Percentiles rank a stretch among this genome's conserved stretches.
Evolutionary conservation across 768 basidiomycete species (phyloP).

Genomic region (Russula sp.): DNA sequence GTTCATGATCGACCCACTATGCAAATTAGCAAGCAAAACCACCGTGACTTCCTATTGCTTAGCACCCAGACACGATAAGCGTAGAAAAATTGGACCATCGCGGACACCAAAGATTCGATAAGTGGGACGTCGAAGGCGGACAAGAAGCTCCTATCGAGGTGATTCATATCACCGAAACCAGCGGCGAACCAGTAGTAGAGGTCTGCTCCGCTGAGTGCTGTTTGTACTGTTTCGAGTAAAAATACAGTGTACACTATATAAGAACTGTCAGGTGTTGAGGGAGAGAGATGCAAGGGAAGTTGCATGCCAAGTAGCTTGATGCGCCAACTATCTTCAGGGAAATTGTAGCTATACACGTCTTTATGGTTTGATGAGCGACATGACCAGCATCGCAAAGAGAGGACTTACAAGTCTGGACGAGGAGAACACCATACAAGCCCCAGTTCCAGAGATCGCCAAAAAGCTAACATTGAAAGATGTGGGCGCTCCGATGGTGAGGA

Average conservation of each 20-base stretch:
- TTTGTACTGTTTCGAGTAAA: constrained; percentile 33
- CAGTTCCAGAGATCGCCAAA: no score
- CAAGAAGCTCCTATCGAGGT: constrained; percentile 27
- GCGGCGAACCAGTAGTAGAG: constrained; percentile 34
- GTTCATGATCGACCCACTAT: not conserved
- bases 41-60: not conserved
- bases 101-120: constrained; percentile 10
- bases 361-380: not conserved
- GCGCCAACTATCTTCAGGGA: not conserved
- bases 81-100: constrained; percentile 15
- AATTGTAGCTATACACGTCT: constrained; percentile 24
- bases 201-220: constrained; percentile 33
- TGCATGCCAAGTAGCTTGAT: constrained; percentile 14
- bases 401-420: constrained; percentile 35
- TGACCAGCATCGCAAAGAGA: not conserved
- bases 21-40: constrained; percentile 7
- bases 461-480: no score
- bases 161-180: constrained; percentile 34
- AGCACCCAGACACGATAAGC: constrained; percentile 16
- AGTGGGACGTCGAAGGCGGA: constrained; percentile 25
- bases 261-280: not conserved
- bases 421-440: constrained; percentile 35
- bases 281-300: not conserved
- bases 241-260: constrained; percentile 33
- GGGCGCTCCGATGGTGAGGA: not conserved